phyloP scores from a whole-genome alignment of 805 yeast genomes.

The Phaffomyces antillensis region DNA sequence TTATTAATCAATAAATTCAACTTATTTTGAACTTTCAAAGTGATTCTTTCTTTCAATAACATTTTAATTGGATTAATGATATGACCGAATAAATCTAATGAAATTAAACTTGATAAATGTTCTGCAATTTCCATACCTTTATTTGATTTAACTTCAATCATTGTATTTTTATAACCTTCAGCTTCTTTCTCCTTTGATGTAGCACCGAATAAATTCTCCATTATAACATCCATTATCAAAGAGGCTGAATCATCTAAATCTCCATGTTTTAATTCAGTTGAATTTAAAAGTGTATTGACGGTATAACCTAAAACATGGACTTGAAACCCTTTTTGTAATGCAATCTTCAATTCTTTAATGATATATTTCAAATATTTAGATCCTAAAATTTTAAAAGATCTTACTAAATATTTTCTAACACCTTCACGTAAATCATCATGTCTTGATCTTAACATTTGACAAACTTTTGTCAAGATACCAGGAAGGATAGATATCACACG shows the following conservation, averaged over 20 bases:
- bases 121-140: conserved; percentile 87
- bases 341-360: conserved; percentile 67
- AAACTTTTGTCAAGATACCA: conserved; percentile 75
- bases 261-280: conserved; percentile 52
- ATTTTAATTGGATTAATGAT: conserved; percentile 65
- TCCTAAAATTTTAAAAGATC: conserved; percentile 60
- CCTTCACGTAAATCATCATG: conserved; percentile 86
- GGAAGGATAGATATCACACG: conserved; percentile 59
- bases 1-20: conserved; percentile 74
- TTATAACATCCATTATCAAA: conserved; percentile 59
- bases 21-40: conserved; percentile 62
- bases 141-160: conserved; percentile 86
- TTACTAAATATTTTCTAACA: conserved; percentile 66
- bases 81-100: conserved; percentile 46
- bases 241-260: conserved; percentile 65
- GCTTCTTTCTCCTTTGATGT: conserved; percentile 94
- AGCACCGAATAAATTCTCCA: conserved; percentile 90
- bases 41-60: conserved; percentile 55
- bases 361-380: conserved; percentile 67
- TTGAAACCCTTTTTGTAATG: conserved; percentile 85
- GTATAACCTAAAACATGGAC: conserved; percentile 89
- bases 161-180: conserved; percentile 77
- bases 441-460: conserved; percentile 80
- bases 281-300: conserved; percentile 62
- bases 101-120: conserved; percentile 57